Evolutionary conservation across 164 flowering plant species (phyloP).

Genomic region (Paratinospora sagittata): DNA sequence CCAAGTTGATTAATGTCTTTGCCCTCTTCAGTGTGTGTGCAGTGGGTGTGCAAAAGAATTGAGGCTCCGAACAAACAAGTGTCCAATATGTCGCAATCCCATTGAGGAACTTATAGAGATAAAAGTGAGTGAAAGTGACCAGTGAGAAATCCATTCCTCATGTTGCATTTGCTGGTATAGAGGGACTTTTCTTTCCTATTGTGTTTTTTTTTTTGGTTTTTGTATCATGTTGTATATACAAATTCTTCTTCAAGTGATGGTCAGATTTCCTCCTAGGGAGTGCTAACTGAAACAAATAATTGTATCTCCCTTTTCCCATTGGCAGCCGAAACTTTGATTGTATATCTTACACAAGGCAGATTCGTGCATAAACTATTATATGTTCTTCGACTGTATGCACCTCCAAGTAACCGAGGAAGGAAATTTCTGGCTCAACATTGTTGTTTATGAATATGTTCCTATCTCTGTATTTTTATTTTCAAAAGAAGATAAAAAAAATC

Average conservation of each 20-base stretch:
- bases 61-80: conserved; percentile 67
- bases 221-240: neutral
- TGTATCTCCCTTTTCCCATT: neutral
- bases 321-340: neutral
- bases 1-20: no score
- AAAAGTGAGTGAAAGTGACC: conserved; percentile 38
- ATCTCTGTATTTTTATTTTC: neutral
- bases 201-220: neutral
- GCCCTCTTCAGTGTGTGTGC: no score
- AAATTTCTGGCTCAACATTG: neutral
- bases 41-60: conserved; percentile 72
- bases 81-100: conserved; percentile 85
- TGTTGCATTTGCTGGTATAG: conserved; percentile 8
- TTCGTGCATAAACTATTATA: neutral
- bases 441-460: no score
- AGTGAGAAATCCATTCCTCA: conserved; percentile 24
- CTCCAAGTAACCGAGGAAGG: neutral
- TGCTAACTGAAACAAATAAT: neutral
- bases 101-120: conserved; percentile 71
- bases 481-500: neutral
- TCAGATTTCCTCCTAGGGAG: neutral
- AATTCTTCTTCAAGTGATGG: neutral
- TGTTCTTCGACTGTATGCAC: neutral
- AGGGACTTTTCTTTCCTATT: neutral
- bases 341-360: neutral